phyloP scores from a whole-genome alignment of 371 early-diverging fungal genomes.

The Mortierella sp. region DNA sequence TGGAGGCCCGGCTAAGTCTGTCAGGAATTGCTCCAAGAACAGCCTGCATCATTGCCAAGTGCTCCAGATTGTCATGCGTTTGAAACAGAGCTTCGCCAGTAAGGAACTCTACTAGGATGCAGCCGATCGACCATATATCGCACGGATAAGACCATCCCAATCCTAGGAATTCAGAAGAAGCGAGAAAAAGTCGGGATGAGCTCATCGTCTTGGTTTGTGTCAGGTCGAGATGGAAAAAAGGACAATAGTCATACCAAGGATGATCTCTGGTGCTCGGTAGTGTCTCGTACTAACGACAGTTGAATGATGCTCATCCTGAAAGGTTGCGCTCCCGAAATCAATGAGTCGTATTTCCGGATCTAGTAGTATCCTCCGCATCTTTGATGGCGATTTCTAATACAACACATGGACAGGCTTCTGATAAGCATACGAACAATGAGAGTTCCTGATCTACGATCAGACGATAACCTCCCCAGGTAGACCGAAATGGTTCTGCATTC shows the following conservation, averaged over 20 bases:
- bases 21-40: constrained; percentile 68
- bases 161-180: too few species aligned
- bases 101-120: constrained; percentile 93
- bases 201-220: too few species aligned
- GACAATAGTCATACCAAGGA: constrained; percentile 68
- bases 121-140: constrained; percentile 98
- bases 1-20: constrained; percentile 53
- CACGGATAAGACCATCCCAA: constrained; percentile 96
- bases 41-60: constrained; percentile 79
- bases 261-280: constrained; percentile 97
- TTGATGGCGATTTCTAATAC: constrained; percentile 30
- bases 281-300: constrained; percentile 92
- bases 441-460: background rate
- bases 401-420: too few species aligned
- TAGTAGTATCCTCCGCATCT: constrained; percentile 67
- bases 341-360: constrained; percentile 89
- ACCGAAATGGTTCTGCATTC: background rate
- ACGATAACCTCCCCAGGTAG: background rate
- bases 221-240: too few species aligned
- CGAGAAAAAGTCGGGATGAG: too few species aligned
- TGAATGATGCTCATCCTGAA: constrained; percentile 92
- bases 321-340: constrained; percentile 97
- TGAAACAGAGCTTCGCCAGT: constrained; percentile 97
- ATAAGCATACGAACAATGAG: too few species aligned
- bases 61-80: constrained; percentile 87